Conservation (phyloP, 257 asterid genomes). For the Salvia miltiorrhiza region DNA sequence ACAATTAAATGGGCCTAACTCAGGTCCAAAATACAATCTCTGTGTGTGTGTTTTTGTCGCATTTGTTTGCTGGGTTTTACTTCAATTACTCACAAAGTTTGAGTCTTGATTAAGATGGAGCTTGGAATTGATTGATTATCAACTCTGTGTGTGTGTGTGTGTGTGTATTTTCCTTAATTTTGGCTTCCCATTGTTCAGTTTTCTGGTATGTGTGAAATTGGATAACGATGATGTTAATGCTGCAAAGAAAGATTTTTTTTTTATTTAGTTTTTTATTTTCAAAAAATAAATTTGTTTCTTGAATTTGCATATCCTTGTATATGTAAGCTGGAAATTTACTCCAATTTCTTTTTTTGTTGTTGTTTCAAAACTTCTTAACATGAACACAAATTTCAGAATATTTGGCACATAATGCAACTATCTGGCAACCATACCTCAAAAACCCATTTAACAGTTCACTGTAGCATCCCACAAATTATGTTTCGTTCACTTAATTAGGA, state of each 20-base stretch:
- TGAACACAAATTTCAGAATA: not conserved
- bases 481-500: too few relatives aligned
- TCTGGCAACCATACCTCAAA: too few relatives aligned
- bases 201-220: not conserved
- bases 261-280: too few relatives aligned
- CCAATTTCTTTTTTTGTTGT: not conserved
- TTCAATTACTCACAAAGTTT: not conserved
- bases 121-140: not conserved
- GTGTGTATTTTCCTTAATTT: not conserved
- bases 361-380: constrained; percentile 8
- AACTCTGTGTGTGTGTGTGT: not conserved
- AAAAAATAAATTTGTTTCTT: not conserved
- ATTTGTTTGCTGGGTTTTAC: not conserved
- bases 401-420: too few relatives aligned
- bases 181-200: not conserved
- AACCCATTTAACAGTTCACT: too few relatives aligned
- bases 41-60: not conserved
- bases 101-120: constrained; percentile 6
- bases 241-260: not conserved
- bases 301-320: not conserved
- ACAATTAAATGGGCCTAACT: not conserved
- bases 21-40: too few relatives aligned
- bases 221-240: not conserved
- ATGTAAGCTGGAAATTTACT: not conserved
- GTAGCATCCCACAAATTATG: too few relatives aligned